Evolutionary conservation across 2,329 filamentous ascomycete species (phyloP).

Genomic region (Amphichorda felina): DNA sequence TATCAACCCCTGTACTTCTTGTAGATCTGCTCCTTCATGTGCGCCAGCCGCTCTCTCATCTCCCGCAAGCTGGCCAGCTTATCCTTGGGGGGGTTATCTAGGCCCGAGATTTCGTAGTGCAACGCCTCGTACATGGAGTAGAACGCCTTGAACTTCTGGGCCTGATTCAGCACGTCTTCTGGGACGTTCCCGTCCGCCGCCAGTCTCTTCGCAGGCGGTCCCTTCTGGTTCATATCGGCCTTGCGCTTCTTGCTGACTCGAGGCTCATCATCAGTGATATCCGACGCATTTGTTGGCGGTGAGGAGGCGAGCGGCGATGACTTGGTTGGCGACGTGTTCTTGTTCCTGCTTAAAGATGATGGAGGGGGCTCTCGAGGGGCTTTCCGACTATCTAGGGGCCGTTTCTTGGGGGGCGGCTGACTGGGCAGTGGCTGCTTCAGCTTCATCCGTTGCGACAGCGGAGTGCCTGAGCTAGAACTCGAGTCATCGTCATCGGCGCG

Average conservation of each 20-base stretch:
- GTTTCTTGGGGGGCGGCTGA: conserved; percentile 20
- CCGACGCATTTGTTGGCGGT: conserved; percentile 53
- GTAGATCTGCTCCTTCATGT: conserved; percentile 50
- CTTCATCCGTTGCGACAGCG: conserved; percentile 46
- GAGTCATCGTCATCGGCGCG: conserved; percentile 39
- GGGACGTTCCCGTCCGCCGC: conserved; percentile 8
- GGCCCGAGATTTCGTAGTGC: conserved; percentile 39
- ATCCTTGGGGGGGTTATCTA: conserved; percentile 37
- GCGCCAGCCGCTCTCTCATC: conserved; percentile 40
- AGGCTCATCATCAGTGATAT: conserved; percentile 35
- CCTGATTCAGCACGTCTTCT: conserved; percentile 21
- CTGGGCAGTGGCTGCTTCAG: conserved; percentile 24
- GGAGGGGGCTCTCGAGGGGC: conserved; percentile 27
- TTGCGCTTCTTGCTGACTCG: conserved; percentile 31
- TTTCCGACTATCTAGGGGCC: conserved; percentile 33
- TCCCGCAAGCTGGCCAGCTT: conserved; percentile 38
- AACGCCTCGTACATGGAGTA: conserved; percentile 46
- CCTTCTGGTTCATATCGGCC: conserved; percentile 11
- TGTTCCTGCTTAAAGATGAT: conserved; percentile 32
- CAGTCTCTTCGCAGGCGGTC: conserved; percentile 20
- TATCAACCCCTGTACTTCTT: conserved; percentile 7
- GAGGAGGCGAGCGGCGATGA: conserved; percentile 55
- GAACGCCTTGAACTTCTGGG: conserved; percentile 40
- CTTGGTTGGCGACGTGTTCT: conserved; percentile 46
- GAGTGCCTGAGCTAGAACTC: conserved; percentile 47